A percentile compares a stretch with the other conserved stretches of the same genome.
phyloP scores from a whole-genome alignment of 768 basidiomycete genomes.

The Panellus pusillus region DNA sequence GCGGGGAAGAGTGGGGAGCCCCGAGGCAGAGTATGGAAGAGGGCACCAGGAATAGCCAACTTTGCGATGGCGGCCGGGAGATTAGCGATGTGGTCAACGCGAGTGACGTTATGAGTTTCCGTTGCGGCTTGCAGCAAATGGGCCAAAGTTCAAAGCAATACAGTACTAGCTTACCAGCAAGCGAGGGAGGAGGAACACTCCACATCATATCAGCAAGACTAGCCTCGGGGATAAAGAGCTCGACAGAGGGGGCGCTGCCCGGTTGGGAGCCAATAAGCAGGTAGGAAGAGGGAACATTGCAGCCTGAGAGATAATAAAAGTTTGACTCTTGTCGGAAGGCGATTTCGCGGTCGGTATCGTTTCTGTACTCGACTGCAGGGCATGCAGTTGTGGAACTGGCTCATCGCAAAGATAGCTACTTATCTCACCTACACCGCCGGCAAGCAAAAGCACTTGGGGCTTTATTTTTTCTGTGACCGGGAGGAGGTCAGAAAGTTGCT shows the following conservation, averaged over 20 bases:
- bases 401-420: background rate
- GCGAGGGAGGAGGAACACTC: constrained; percentile 77
- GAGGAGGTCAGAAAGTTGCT: constrained; percentile 49
- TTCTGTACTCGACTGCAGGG: constrained; percentile 59
- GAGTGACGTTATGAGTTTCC: constrained; percentile 59
- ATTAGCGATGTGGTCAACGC: constrained; percentile 47
- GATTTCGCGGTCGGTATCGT: constrained; percentile 86
- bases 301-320: constrained; percentile 86
- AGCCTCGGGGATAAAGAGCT: constrained; percentile 79
- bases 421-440: constrained; percentile 46
- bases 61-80: constrained; percentile 49
- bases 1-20: constrained; percentile 52
- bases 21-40: constrained; percentile 66
- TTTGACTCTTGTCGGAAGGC: constrained; percentile 75
- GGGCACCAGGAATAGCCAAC: constrained; percentile 49
- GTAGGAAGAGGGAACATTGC: constrained; percentile 68
- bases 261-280: constrained; percentile 60
- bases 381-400: background rate
- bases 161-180: constrained; percentile 33
- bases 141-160: too few relatives aligned
- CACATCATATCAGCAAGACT: constrained; percentile 80
- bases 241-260: constrained; percentile 43
- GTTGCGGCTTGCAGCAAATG: constrained; percentile 28
- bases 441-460: constrained; percentile 71
- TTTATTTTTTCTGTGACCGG: constrained; percentile 51